phyloP scores from a whole-genome alignment of 345 rosid species.

The Moricandia moricandioides region DNA sequence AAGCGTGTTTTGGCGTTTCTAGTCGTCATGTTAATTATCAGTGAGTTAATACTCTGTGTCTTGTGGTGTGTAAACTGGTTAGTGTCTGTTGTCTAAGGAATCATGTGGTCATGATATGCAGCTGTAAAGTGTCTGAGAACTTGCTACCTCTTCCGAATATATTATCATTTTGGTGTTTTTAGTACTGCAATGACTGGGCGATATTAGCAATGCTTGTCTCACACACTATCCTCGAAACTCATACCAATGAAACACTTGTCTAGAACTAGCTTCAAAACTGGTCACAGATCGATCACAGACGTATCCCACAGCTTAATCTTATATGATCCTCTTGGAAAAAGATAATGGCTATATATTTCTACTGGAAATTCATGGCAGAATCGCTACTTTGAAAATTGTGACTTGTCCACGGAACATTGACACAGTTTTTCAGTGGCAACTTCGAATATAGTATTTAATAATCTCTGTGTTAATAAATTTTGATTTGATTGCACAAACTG shows the following conservation, averaged over 20 bases:
- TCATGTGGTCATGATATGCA: neutral
- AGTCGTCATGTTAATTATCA: neutral
- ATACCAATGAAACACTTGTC: neutral
- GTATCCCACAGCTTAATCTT: neutral
- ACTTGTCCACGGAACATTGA: no score
- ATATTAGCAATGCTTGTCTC: neutral
- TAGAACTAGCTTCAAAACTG: neutral
- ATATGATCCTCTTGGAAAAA: neutral
- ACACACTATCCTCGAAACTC: no score
- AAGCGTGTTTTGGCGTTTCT: conserved; percentile 33
- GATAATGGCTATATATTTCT: neutral
- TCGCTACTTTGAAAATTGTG: no score
- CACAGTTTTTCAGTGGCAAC: no score
- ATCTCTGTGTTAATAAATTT: neutral
- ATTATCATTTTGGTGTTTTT: conserved; percentile 5
- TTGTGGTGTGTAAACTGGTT: neutral
- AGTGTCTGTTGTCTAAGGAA: neutral
- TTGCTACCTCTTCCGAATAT: neutral
- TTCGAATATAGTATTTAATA: no score
- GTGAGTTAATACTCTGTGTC: neutral
- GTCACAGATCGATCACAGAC: neutral
- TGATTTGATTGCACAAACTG: neutral
- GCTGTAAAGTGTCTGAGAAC: neutral
- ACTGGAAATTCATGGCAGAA: no score
- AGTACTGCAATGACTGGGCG: neutral